Conservation (phyloP, 306 rosid species). For the Arachis hypogaea region DNA sequence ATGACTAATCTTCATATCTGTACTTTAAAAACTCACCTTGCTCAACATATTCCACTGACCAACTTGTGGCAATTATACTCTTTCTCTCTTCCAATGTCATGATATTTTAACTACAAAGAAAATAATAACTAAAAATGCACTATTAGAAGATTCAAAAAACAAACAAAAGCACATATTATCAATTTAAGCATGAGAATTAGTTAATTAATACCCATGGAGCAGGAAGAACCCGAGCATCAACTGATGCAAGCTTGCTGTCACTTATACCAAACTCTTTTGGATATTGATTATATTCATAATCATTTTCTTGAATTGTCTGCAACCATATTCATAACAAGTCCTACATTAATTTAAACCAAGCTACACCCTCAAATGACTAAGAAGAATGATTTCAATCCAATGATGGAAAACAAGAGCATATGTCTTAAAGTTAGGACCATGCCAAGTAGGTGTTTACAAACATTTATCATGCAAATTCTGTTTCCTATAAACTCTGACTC, state of each 20-base stretch:
- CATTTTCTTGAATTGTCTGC: constrained; percentile 48
- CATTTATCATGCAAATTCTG: constrained; percentile 3
- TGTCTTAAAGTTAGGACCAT: no score
- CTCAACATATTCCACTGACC: constrained; percentile 64
- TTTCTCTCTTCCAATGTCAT: constrained; percentile 52
- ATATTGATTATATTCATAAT: constrained; percentile 49
- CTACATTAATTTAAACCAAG: neutral
- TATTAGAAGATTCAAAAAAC: constrained; percentile 1
- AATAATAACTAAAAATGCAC: constrained; percentile 11
- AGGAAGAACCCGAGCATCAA: constrained; percentile 58
- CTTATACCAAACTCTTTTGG: constrained; percentile 51
- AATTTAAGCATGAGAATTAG: neutral
- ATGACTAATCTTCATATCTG: neutral
- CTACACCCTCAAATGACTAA: neutral
- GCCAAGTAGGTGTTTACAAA: no score
- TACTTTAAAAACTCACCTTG: constrained; percentile 37
- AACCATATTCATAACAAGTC: constrained; percentile 11
- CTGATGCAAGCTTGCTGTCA: constrained; percentile 46
- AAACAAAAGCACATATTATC: neutral
- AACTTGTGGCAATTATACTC: constrained; percentile 52
- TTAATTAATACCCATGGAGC: constrained; percentile 52
- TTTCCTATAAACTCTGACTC: constrained; percentile 9
- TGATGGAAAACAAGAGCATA: no score
- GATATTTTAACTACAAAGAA: constrained; percentile 45
- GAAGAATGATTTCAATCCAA: neutral